Evolutionary conservation across 164 flowering plant genomes (phyloP), one percentile per base, ranked within the genome.

Genomic region (Annona squamosa): DNA sequence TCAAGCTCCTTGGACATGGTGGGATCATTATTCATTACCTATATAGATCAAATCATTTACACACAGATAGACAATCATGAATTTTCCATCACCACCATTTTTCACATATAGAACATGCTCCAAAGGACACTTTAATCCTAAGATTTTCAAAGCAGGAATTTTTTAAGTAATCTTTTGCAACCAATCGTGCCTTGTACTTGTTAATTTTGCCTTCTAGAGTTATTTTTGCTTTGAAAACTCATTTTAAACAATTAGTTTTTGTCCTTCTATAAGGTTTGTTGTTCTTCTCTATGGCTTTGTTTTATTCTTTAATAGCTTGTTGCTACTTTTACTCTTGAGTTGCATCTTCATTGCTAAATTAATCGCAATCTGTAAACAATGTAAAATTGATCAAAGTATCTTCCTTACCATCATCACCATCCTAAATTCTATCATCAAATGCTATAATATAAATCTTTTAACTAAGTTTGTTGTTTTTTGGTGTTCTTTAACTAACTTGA

Each of bases 171-270:
- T 45, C n/a, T 18, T 73, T 73, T n/a, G 17, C 69, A 4, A 73
- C 75, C 2, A 73, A 18, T 13, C 69, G n/a, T 47, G 69, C 64
- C 6, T 73, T 73, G 65, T 70, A 69, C n/a, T 12, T 70, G 13
- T 70, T 2, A 48, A 70, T 43, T 68, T 68, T 46, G 5, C 56
- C 10, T 9, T 68, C 44, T 44, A 5, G 41, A 7, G 16, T 68
- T 42, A 46, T 5, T 2, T 68, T 68, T 68, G 56, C 47, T 45
- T 68, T 68, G 71, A n/a, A 68, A 10, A 68, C 71, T 16, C 57
- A 48, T 45, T 68, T 68, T 3, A 68, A n/a, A 68, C 71, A 37
- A 68, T 46, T 68, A 6, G 41, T 13, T 45, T 68, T 68, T 3
- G 43, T 17, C 71, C 68, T 12, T 26, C 13, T 7, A 4, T 7